Evolutionary conservation across 1,139 yeast species (phyloP), one percentile per base, ranked within the genome.

Genomic region (Candida mesenterica): DNA sequence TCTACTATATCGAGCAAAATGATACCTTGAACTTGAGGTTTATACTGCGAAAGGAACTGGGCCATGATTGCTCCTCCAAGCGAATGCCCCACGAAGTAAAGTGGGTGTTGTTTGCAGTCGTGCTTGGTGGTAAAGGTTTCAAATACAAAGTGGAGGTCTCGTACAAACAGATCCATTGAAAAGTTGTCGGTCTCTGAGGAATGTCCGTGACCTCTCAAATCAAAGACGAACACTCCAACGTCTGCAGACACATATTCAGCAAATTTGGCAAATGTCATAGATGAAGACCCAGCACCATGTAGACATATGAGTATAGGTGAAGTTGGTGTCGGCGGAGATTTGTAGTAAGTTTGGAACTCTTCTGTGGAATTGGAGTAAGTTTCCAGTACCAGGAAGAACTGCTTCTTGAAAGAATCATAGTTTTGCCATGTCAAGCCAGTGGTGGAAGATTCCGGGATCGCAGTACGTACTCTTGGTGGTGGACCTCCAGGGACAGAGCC

Each of bases 281-380:
- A 88, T 3, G 87, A 77, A 2, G 97, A 89, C 1, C 97, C 98
- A 1, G 97, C 97, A 4, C 99, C 99, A 57, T 92, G 99, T 44
- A 87, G 94, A 45, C 81, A 79, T 2, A 90, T 62, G 46, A 85
- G 78, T 1, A 88, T 52, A 0, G 94, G 82, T 0, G 74, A 65
- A 0, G 57, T 52, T 0, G 48, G 32, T 1, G 51, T 37, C 2
- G 49, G 38, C 0, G 96, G 92, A 0, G 78, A 68, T 10, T 67
- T 64, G 47, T 68, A 84, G 54, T 82, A 86, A 0, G 81, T 75
- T 40, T 79, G 77, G 55, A 87, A 33, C 28, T 16, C 19, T 6
- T 6, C 8, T 9, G 8, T 24, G 6, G 27, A 33, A n/a, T 33
- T 32, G 4, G 30, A 18, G 25, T 43, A 43, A 2, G 32, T 19